Base-by-base conservation (phyloP, 2,329 filamentous ascomycete species). In the Hymenoscyphus repandus region DNA sequence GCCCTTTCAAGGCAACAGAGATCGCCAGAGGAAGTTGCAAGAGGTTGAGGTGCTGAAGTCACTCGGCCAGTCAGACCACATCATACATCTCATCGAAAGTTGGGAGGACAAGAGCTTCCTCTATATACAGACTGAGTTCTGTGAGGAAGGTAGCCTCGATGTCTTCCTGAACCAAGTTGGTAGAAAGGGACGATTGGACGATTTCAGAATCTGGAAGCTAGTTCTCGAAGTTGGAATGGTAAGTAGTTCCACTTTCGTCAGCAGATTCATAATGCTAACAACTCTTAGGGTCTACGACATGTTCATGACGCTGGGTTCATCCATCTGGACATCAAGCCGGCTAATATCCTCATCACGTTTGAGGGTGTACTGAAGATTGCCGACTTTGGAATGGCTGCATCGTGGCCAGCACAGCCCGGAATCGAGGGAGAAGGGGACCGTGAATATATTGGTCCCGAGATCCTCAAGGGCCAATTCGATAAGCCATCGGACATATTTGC, bases 141-240 rank as follows among this genome's bases (percentile, higher is more conserved):
- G 93, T 64, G 91, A 96, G 66, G 90, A 96, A 66, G 93, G 93
- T 13, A 95, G 89, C 54, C 74, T 99, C 39, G 87, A 95, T 66
- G 78, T 83, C 13, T 99, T 97, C 66, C 76, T 99, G 30, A 79
- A 82, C n/a, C 81, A 86, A 51, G 82, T 90, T 53, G 93, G 93
- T 20, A 78, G 85, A 54, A 90, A 88, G 66, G 91, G 90, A 42
- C 82, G 92, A 60, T 72, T 99, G 58, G 93, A 99, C 69, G 93
- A 97, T 68, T 99, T 99, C 71, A 82, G 93, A 55, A 96, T 97
- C 68, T 99, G 93, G 90, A 99, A 99, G 73, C 92, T 97, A 51
- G 74, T 97, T 61, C 79, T 96, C 38, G 93, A 99, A 68, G 71
- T 96, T 52, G 80, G 85, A 62, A 74, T 86, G 75, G 90, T 93